phyloP scores from a whole-genome alignment of 2,329 filamentous ascomycete species.

The Aquanectria penicillioides region DNA sequence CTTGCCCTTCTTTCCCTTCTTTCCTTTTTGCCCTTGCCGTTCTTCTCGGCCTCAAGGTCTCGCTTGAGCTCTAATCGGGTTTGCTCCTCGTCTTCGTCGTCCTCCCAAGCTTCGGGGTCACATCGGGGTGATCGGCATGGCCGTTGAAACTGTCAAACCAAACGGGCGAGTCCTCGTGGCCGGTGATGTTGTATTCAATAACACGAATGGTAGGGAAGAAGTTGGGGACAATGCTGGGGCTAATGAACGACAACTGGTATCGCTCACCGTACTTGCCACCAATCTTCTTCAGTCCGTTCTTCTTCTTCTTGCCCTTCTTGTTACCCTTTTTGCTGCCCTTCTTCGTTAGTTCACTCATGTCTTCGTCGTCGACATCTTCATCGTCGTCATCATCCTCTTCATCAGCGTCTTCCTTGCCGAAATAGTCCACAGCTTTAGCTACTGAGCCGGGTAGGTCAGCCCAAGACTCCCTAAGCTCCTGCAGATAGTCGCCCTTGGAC shows the following conservation, averaged over 20 bases:
- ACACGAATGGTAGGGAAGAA: constrained; percentile 91
- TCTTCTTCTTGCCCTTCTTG: constrained; percentile 56
- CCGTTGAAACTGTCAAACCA: constrained; percentile 53
- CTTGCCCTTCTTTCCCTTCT: constrained; percentile 57
- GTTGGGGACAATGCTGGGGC: constrained; percentile 90
- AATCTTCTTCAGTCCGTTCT: constrained; percentile 67
- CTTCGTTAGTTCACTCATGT: no score
- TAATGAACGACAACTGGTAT: constrained; percentile 82
- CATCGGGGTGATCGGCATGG: constrained; percentile 14
- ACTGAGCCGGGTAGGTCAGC: constrained; percentile 72
- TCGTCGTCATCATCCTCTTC: constrained; percentile 35
- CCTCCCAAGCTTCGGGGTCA: constrained; percentile 29
- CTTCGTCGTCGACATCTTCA: constrained; percentile 31
- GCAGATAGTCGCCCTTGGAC: constrained; percentile 77
- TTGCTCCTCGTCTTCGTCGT: constrained; percentile 44
- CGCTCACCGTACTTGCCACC: constrained; percentile 86
- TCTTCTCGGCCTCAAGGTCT: constrained; percentile 41
- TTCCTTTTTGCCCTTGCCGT: constrained; percentile 47
- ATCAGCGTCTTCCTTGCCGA: constrained; percentile 25
- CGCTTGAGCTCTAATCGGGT: constrained; percentile 40
- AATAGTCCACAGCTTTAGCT: constrained; percentile 32
- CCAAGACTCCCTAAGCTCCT: constrained; percentile 82
- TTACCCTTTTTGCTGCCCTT: constrained; percentile 36
- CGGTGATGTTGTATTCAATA: constrained; percentile 92
- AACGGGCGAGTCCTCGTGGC: constrained; percentile 67